Conservation (phyloP, 495 filamentous ascomycete species). For the Terfezia boudieri region DNA sequence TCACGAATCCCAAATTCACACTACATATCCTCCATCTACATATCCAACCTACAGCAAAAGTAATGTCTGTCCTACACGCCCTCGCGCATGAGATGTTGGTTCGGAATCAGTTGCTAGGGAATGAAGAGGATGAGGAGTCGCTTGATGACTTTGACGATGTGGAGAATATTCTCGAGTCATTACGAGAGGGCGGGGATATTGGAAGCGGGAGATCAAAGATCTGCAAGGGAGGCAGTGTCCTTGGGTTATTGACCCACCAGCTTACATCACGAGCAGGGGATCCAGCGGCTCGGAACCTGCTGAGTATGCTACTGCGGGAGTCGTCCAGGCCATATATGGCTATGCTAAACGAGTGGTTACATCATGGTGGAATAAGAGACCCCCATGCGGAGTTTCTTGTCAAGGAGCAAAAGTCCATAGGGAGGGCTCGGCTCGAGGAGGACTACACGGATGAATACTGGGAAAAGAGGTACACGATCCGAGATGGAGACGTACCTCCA, state of each 20-base stretch:
- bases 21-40: slow-evolving; percentile 81
- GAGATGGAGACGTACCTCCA: slow-evolving; percentile 73
- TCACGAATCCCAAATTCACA: slow-evolving; percentile 72
- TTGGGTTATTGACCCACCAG: slow-evolving; percentile 63
- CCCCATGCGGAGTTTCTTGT: slow-evolving; percentile 86
- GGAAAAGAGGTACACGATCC: slow-evolving; percentile 90
- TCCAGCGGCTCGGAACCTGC: slow-evolving; percentile 55
- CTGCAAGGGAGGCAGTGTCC: slow-evolving; percentile 79
- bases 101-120: slow-evolving; percentile 68
- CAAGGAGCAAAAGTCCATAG: slow-evolving; percentile 88
- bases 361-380: slow-evolving; percentile 86
- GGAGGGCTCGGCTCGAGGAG: slow-evolving; percentile 68
- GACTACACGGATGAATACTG: slow-evolving; percentile 99
- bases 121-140: slow-evolving; percentile 49
- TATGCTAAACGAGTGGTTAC: slow-evolving; percentile 97
- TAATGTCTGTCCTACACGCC: slow-evolving; percentile 70
- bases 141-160: slow-evolving; percentile 64
- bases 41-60: slow-evolving; percentile 67
- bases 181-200: slow-evolving; percentile 58
- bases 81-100: slow-evolving; percentile 70
- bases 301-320: slow-evolving; percentile 64
- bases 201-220: slow-evolving; percentile 62
- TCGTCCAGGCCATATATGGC: slow-evolving; percentile 87
- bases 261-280: slow-evolving; percentile 79
- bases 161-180: slow-evolving; percentile 68